Evolutionary conservation across 805 yeast species (phyloP), one percentile per base, ranked within the genome.

Genomic region (Schizosaccharomyces osmophilus): DNA sequence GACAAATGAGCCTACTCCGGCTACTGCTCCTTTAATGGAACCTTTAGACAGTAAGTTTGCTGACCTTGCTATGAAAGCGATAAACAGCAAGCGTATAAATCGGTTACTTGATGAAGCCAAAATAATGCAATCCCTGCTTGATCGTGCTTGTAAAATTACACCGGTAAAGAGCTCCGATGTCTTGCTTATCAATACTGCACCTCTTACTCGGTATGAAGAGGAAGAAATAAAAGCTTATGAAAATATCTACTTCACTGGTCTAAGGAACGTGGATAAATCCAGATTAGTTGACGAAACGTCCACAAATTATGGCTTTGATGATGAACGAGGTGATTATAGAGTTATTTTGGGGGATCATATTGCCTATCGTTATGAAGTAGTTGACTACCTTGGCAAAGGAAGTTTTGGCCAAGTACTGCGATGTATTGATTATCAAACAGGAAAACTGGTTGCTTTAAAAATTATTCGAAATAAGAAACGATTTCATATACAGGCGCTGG

Each of bases 391-490:
- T 11, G 95, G 95, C 0, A 79, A 78, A 60, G 95, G 95, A 6
- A 81, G 89, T 55, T 87, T 87, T 73, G 95, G 95, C 0, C 81
- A 80, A 61, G 95, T 87, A 1, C 73, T 84, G 5, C 75, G 78
- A 62, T 83, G 88, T 63, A 69, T 72, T 26, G 95, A 87, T 71
- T 85, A 83, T 67, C 82, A 82, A 67, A 71, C 71, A 4, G 76
- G 79, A 5, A 72, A 72, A 31, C 62, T 74, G 11, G 84, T 82
- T n/a, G 94, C 95, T 0, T 74, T 87, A 24, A 87, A 87, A 67
- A 79, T 87, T 43, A 82, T 87, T 64, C 82, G 84, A 63, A 85
- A 84, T 69, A 82, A 85, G 61, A 75, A 82, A 63, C 78, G 82
- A 63, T 82, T 88, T 81, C 80, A 85, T 1, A 70, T 84, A 55